A percentile compares a stretch with the other conserved stretches of the same genome.
phyloP scores from a whole-genome alignment of 2,329 filamentous ascomycete species.

The Daldinia eschscholtzii region DNA sequence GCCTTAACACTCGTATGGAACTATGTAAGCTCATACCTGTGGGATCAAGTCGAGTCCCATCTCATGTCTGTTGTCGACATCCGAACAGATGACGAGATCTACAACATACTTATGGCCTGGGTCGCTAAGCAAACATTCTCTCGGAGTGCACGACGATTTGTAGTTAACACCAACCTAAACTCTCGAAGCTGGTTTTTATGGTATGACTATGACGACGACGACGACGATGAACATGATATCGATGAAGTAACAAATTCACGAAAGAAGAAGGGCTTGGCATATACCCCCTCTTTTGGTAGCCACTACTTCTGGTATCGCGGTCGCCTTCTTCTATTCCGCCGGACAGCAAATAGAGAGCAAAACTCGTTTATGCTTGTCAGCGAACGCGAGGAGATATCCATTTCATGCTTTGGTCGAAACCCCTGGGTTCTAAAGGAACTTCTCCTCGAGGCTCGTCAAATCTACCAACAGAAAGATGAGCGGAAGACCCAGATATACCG shows the following conservation, averaged over 20 bases:
- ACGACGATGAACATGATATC: constrained; percentile 60
- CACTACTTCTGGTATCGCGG: constrained; percentile 78
- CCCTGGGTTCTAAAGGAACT: constrained; percentile 72
- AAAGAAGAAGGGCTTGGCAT: constrained; percentile 66
- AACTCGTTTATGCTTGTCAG: constrained; percentile 57
- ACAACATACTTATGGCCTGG: constrained; percentile 80
- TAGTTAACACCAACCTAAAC: constrained; percentile 73
- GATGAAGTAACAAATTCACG: constrained; percentile 50
- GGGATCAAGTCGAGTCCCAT: constrained; percentile 62
- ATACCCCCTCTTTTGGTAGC: constrained; percentile 75
- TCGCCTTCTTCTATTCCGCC: constrained; percentile 68
- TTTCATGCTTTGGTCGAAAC: constrained; percentile 73
- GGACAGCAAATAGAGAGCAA: constrained; percentile 62
- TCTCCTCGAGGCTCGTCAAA: constrained; percentile 67
- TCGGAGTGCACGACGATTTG: constrained; percentile 69
- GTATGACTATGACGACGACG: constrained; percentile 60
- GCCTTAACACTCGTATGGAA: constrained; percentile 64
- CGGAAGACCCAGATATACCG: constrained; percentile 75
- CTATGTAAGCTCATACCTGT: constrained; percentile 65
- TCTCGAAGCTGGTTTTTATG: constrained; percentile 65
- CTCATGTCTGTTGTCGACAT: constrained; percentile 76
- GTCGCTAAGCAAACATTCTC: constrained; percentile 73
- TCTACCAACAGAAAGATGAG: constrained; percentile 69
- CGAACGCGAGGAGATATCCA: constrained; percentile 69
- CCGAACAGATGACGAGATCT: constrained; percentile 77